Evolutionary conservation across 1,284 basidiomycete genomes (phyloP).

Genomic region (Pulveroboletus sp.): DNA sequence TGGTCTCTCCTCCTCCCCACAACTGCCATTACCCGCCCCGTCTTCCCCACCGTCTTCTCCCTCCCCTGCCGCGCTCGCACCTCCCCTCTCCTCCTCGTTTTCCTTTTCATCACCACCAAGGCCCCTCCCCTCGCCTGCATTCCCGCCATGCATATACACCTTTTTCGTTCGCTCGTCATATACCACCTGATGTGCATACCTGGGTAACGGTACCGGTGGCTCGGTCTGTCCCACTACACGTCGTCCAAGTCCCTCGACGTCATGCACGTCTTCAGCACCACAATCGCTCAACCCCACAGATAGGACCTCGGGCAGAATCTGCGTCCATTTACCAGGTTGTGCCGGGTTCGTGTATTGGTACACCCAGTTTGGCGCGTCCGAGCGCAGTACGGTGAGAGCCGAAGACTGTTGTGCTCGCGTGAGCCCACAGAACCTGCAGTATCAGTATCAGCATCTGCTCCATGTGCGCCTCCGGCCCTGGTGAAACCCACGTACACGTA

Average conservation of each 20-base stretch:
- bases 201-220: constrained; percentile 45
- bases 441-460: not conserved
- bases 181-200: constrained; percentile 77
- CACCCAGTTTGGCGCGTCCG: constrained; percentile 59
- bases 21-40: not conserved
- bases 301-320: constrained; percentile 45
- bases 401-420: constrained; percentile 45
- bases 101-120: constrained; percentile 22
- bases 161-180: constrained; percentile 59
- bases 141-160: constrained; percentile 73
- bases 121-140: constrained; percentile 46
- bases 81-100: constrained; percentile 8
- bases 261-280: not conserved
- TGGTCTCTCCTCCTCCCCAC: constrained; percentile 21
- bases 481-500: constrained; percentile 68
- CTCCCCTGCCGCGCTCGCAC: not conserved
- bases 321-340: constrained; percentile 63
- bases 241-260: not conserved
- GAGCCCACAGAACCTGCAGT: constrained; percentile 59
- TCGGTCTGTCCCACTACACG: constrained; percentile 25
- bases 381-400: constrained; percentile 46
- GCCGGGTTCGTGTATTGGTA: constrained; percentile 55
- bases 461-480: not conserved
- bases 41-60: not conserved
- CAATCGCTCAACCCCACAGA: not conserved